phyloP scores from a whole-genome alignment of 352 stramenopile genomes.

The Pythium folliculosum region DNA sequence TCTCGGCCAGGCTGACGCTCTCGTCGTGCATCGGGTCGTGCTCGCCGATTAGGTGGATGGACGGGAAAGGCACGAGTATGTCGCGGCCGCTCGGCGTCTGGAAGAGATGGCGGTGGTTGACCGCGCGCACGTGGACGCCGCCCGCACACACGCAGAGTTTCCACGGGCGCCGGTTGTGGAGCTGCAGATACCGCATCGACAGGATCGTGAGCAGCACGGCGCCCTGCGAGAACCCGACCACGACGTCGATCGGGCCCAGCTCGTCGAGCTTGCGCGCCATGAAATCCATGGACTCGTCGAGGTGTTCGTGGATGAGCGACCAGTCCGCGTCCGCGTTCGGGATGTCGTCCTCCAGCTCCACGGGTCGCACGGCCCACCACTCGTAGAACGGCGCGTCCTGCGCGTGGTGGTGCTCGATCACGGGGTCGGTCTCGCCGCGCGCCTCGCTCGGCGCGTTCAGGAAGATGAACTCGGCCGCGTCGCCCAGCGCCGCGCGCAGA shows the following conservation, averaged over 20 bases:
- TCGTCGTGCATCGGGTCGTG: slow-evolving; percentile 41
- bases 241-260: slow-evolving; percentile 73
- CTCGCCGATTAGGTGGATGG: slow-evolving; percentile 52
- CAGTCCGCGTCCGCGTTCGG: slow-evolving; percentile 27
- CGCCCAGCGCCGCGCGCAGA: slow-evolving; percentile 57
- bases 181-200: slow-evolving; percentile 57
- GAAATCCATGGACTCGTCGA: slow-evolving; percentile 44
- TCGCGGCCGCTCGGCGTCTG: slow-evolving; percentile 29
- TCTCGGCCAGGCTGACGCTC: slow-evolving; percentile 31
- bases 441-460: slow-evolving; percentile 54
- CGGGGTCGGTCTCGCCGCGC: slow-evolving; percentile 53
- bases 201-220: slow-evolving; percentile 63
- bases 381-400: slow-evolving; percentile 74
- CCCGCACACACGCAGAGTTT: slow-evolving; percentile 48
- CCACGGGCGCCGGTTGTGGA: slow-evolving; percentile 38
- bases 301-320: slow-evolving; percentile 24
- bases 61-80: slow-evolving; percentile 33
- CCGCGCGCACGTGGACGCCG: slow-evolving; percentile 38
- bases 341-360: slow-evolving; percentile 47
- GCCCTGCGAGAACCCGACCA: slow-evolving; percentile 81
- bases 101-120: slow-evolving; percentile 44
- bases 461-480: slow-evolving; percentile 68
- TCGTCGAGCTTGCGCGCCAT: slow-evolving; percentile 58
- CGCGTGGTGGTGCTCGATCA: slow-evolving; percentile 56
- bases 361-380: slow-evolving; percentile 54